These are phyloP conservation scores for Truncatella angustata DNA, from an alignment of 2,329 filamentous ascomycete genomes.

Conservation along the genomic window DNA sequence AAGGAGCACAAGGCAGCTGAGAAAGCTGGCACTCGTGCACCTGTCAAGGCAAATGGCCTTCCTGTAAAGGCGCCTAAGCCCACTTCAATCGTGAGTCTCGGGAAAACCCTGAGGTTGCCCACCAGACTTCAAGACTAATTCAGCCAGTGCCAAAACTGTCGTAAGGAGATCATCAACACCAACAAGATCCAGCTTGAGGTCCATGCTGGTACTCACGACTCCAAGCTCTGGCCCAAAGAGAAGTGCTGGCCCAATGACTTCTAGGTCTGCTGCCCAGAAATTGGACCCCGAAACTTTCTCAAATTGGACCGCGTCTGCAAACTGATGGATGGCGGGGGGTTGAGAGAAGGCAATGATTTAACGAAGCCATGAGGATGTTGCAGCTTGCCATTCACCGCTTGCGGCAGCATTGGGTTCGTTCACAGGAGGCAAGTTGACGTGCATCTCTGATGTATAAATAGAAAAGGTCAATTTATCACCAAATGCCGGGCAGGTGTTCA, in stretches of 20 bases:
- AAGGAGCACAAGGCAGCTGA: constrained; percentile 57
- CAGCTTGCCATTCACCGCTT: too few species aligned
- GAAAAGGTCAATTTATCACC: too few species aligned
- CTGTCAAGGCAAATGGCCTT: constrained; percentile 53
- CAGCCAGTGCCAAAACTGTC: constrained; percentile 46
- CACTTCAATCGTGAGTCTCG: constrained; percentile 41
- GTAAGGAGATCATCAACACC: constrained; percentile 49
- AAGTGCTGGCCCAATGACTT: constrained; percentile 58
- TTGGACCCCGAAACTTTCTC: too few species aligned
- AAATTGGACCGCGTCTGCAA: too few species aligned
- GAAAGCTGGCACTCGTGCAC: constrained; percentile 49
- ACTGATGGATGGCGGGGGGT: too few species aligned
- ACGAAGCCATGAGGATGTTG: too few species aligned
- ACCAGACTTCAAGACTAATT: not conserved
- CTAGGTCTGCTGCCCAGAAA: too few species aligned
- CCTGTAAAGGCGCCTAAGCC: constrained; percentile 53
- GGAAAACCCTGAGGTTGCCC: constrained; percentile 15
- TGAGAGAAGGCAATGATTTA: too few species aligned
- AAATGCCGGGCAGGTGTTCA: too few species aligned
- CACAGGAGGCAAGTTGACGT: too few species aligned
- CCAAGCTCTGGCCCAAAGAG: constrained; percentile 52
- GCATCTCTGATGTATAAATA: too few species aligned
- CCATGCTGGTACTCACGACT: constrained; percentile 51
- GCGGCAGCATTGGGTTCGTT: too few species aligned
- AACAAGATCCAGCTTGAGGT: constrained; percentile 50